A percentile compares a stretch with the other conserved stretches of the same genome.
phyloP scores from a whole-genome alignment of 2,329 filamentous ascomycete species.

The Neopestalotiopsis sp. region DNA sequence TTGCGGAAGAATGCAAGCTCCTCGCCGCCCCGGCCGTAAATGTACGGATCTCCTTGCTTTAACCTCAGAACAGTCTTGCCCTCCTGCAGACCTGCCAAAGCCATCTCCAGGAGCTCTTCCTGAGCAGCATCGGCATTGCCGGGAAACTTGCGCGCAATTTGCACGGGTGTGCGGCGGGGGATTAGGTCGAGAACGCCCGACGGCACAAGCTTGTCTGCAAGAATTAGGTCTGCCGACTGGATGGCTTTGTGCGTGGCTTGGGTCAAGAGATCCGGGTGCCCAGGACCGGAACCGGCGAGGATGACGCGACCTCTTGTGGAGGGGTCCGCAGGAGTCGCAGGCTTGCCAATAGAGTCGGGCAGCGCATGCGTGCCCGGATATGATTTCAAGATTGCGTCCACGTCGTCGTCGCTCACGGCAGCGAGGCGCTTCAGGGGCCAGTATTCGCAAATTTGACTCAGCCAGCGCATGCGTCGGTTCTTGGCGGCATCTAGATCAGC shows the following conservation, averaged over 20 bases:
- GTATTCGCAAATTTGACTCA: constrained; percentile 97
- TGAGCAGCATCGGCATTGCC: constrained; percentile 95
- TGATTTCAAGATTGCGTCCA: constrained; percentile 75
- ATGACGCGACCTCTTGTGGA: constrained; percentile 70
- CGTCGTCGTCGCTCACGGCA: constrained; percentile 77
- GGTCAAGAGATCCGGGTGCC: constrained; percentile 90
- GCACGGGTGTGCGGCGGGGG: constrained; percentile 84
- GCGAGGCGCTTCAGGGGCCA: constrained; percentile 90
- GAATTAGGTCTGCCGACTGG: constrained; percentile 74
- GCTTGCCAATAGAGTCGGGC: constrained; percentile 23
- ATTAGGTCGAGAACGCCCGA: constrained; percentile 86
- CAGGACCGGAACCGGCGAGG: constrained; percentile 89
- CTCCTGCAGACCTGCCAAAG: constrained; percentile 65
- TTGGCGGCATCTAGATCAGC: constrained; percentile 76
- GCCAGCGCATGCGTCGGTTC: constrained; percentile 86
- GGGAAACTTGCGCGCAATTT: constrained; percentile 96
- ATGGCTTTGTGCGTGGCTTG: constrained; percentile 80
- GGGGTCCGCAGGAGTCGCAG: constrained; percentile 18
- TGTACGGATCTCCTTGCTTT: constrained; percentile 96
- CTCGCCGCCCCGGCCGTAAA: constrained; percentile 94
- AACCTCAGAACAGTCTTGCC: constrained; percentile 86
- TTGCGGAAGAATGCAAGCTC: constrained; percentile 84
- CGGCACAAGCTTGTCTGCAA: constrained; percentile 87
- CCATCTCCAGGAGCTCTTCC: constrained; percentile 82
- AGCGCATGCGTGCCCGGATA: constrained; percentile 53